phyloP scores from a whole-genome alignment of 2,329 filamentous ascomycete species.

The Talaromyces sp. region DNA sequence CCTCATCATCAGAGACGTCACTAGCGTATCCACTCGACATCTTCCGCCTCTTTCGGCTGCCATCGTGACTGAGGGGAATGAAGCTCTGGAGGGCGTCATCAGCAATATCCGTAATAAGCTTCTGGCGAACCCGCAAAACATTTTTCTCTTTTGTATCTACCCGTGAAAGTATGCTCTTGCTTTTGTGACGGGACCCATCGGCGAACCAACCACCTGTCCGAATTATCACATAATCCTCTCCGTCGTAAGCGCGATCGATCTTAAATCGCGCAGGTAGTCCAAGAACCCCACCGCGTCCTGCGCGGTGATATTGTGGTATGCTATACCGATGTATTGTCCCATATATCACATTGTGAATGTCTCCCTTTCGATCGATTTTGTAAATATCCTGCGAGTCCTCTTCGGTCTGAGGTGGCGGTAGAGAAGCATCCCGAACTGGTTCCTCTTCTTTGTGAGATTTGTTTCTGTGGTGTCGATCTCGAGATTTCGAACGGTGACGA shows the following conservation, averaged over 20 bases:
- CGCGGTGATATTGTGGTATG: slow-evolving; percentile 65
- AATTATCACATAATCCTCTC: slow-evolving; percentile 36
- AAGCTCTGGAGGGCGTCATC: slow-evolving; percentile 25
- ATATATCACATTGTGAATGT: slow-evolving; percentile 68
- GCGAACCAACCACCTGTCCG: slow-evolving; percentile 27
- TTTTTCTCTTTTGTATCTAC: slow-evolving; percentile 19
- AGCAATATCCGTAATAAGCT: slow-evolving; percentile 20
- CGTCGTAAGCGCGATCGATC: slow-evolving; percentile 60
- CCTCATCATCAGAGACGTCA: slow-evolving; percentile 36
- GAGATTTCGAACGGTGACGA: slow-evolving; percentile 20
- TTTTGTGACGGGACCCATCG: slow-evolving; percentile 45
- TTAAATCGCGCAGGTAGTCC: slow-evolving; percentile 57
- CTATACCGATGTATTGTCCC: slow-evolving; percentile 67
- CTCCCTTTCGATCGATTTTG: slow-evolving; percentile 67
- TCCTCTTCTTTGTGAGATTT: slow-evolving; percentile 15
- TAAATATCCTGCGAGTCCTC: slow-evolving; percentile 41
- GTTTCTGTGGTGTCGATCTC: slow-evolving; percentile 18
- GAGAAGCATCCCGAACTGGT: background rate
- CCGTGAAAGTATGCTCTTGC: slow-evolving; percentile 35
- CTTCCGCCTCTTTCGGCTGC: slow-evolving; percentile 39
- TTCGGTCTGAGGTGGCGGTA: background rate
- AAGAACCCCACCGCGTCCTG: slow-evolving; percentile 64
- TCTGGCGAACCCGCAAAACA: slow-evolving; percentile 25
- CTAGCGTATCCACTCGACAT: slow-evolving; percentile 19
- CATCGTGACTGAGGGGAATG: slow-evolving; percentile 25